Conservation (phyloP, 202 grass and related monocot genomes). For the Schoenoplectus triqueter region DNA sequence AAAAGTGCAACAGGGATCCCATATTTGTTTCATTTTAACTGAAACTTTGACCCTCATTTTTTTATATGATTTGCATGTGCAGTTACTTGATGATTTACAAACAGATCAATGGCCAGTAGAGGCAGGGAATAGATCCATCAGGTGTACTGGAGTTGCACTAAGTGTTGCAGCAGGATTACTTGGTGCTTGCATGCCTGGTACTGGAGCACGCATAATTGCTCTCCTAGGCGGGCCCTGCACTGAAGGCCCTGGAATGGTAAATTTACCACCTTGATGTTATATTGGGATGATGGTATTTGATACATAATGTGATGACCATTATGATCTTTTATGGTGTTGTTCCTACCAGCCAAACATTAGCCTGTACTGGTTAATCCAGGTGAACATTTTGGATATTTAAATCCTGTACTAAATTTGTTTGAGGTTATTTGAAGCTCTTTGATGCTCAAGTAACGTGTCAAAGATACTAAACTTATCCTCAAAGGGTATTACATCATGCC, state of each 20-base stretch:
- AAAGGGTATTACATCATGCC: neutral
- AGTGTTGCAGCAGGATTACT: conserved; percentile 89
- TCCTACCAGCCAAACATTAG: neutral
- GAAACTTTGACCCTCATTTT: conserved; percentile 23
- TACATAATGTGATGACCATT: conserved; percentile 14
- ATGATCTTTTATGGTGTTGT: neutral
- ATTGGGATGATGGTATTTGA: conserved; percentile 11
- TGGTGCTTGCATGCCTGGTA: conserved; percentile 85
- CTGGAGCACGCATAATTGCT: conserved; percentile 87
- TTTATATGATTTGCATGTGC: conserved; percentile 36
- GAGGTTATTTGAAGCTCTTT: conserved; percentile 5
- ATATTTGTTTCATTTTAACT: conserved; percentile 13
- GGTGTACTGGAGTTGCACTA: conserved; percentile 93
- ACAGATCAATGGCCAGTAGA: conserved; percentile 90
- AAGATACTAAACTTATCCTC: conserved; percentile 8
- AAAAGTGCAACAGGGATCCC: neutral
- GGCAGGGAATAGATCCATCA: conserved; percentile 64
- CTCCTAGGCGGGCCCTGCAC: conserved; percentile 92
- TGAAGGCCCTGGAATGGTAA: conserved; percentile 96
- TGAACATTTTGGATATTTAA: neutral
- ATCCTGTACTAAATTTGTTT: neutral
- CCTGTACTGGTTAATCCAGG: neutral
- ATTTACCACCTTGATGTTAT: conserved; percentile 37
- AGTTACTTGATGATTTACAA: conserved; percentile 95
- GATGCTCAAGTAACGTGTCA: conserved; percentile 11